These are phyloP conservation scores for Spathaspora girioi DNA, from an alignment of 805 yeast genomes.

Conservation along the genomic window DNA sequence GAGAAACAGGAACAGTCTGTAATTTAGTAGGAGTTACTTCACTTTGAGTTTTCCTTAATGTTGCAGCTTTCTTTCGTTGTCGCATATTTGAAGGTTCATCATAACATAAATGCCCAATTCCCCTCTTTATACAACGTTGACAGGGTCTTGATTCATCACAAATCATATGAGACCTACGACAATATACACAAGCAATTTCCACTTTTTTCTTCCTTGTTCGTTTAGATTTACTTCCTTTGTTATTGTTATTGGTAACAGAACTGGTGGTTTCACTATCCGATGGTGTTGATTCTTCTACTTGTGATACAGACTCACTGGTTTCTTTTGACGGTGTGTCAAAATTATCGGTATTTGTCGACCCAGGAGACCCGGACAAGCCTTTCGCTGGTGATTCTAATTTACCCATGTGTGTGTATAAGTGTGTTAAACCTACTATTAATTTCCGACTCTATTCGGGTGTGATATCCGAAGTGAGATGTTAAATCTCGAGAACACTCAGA, in stretches of 20 bases:
- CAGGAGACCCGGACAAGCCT: background rate
- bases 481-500: background rate
- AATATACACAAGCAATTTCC: slow-evolving; percentile 78
- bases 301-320: slow-evolving; percentile 1
- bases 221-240: slow-evolving; percentile 6
- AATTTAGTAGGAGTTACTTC: slow-evolving; percentile 2
- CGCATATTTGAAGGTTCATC: slow-evolving; percentile 57
- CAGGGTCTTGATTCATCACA: slow-evolving; percentile 81
- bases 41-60: slow-evolving; percentile 14
- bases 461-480: background rate
- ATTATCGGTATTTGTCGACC: background rate
- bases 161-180: slow-evolving; percentile 91
- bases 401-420: background rate
- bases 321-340: background rate
- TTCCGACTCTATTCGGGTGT: background rate
- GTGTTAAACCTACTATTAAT: background rate
- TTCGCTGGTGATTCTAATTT: background rate
- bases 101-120: slow-evolving; percentile 83
- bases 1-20: slow-evolving; percentile 16
- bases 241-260: background rate
- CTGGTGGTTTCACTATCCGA: slow-evolving; percentile 2
- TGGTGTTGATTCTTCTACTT: slow-evolving; percentile 1
- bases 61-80: slow-evolving; percentile 36
- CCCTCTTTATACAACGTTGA: slow-evolving; percentile 78
- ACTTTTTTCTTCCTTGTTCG: slow-evolving; percentile 46